These are phyloP conservation scores for Pyricularia sp. DNA, from an alignment of 2,329 filamentous ascomycete species.

Conservation along the genomic window DNA sequence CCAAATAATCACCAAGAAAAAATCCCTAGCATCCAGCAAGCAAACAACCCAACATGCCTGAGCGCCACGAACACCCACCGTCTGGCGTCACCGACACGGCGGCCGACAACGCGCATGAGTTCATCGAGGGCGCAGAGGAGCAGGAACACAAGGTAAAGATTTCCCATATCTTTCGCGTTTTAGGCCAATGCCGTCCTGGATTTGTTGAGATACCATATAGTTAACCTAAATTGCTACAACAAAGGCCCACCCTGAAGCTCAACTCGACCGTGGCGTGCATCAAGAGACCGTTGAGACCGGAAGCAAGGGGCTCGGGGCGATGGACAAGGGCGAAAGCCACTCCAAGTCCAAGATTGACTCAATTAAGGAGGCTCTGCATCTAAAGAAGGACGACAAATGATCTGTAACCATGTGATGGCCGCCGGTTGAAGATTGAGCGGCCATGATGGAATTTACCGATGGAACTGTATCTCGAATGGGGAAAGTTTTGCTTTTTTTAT, in stretches of 20 bases:
- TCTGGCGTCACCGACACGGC: conserved; percentile 3
- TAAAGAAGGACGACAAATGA: background rate
- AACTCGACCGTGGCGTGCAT: conserved; percentile 1
- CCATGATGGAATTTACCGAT: background rate
- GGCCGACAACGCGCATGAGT: conserved; percentile 1
- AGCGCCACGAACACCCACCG: background rate
- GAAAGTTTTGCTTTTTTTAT: no score
- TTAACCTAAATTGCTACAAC: background rate
- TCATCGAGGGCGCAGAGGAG: conserved; percentile 2
- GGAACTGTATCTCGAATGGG: background rate
- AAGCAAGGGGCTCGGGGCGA: background rate
- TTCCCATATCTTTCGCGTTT: no score
- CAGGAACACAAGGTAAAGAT: background rate
- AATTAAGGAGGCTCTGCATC: conserved; percentile 2
- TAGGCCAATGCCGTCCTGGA: no score
- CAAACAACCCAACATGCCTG: background rate
- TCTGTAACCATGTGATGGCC: background rate
- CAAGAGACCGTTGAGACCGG: background rate
- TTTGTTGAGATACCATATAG: no score
- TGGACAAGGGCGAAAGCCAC: background rate
- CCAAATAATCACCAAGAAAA: background rate
- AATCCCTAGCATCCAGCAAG: no score
- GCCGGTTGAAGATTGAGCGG: background rate
- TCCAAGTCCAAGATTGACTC: conserved; percentile 4
- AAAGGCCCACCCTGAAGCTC: background rate